Base-by-base conservation (phyloP, 208 protist species). In the Strigomonas galati region DNA sequence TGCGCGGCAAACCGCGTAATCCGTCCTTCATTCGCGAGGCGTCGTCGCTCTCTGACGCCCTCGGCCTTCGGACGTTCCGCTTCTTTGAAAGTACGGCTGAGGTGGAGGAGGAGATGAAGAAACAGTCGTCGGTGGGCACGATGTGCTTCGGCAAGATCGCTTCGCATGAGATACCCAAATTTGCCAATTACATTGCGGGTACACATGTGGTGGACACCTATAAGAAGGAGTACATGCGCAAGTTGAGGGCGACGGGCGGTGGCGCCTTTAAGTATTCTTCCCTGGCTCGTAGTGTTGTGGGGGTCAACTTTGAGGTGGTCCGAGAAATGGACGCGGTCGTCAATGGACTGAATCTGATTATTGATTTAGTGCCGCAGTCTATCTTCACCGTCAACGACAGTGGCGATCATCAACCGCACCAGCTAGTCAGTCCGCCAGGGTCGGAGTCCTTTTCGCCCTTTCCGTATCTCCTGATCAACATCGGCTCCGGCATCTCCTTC, bases 381-480 rank as follows among this genome's bases (percentile, higher is more conserved):
- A 87, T 97, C 60, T 95, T 97, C 70, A 93, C 86, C 0, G 87
- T 94, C 15, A 83, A 96, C 61, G 52, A 48, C 35, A 89, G 87
- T 12, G 87, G 84, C 44, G 63, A 64, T 24, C 85, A 84, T 52
- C 64, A 76, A 23, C 85, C 92, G 7, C 87, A 94, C 74, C 72
- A 79, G 43, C 72, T 96, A 0, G 37, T 71, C 24, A 81, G 74
- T 65, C 49, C 49, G 19, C 76, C 70, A n/a, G 71, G 74, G 0
- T 57, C 77, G 3, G 62, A 31, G 7, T 31, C 46, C 32, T 78
- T 89, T 31, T 72, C 76, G 0, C 87, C 87, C 0, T 99, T 90
- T 64, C 98, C 98, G 1, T 99, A 98, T 72, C 66, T 99, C 19
- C 77, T 99, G 40, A 94, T 98, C 56, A 98, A 98, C 84, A 98